A percentile compares a stretch with the other conserved stretches of the same genome.
These are phyloP conservation scores for Sarocladium strictum DNA, from an alignment of 2,329 filamentous ascomycete genomes.

Conservation along the genomic window DNA sequence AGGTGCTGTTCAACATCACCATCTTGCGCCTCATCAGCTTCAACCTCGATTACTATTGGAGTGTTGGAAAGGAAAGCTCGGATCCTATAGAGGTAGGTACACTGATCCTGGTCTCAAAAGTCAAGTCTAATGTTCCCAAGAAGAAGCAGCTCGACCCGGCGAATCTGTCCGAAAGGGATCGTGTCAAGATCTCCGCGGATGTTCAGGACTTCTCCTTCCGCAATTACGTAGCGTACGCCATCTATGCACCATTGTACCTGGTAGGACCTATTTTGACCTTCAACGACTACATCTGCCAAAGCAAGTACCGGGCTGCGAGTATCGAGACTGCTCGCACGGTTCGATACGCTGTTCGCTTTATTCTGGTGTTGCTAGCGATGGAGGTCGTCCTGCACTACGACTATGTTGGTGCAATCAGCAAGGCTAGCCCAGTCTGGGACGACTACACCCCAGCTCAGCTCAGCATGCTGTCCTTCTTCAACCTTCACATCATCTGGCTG, in stretches of 20 bases:
- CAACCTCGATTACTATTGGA: conserved; percentile 97
- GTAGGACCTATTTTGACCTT: conserved; percentile 93
- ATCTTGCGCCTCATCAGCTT: conserved; percentile 91
- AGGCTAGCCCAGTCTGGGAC: conserved; percentile 72
- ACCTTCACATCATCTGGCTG: conserved; percentile 95
- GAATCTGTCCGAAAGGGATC: conserved; percentile 81
- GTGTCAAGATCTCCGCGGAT: conserved; percentile 69
- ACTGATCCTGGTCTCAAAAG: background rate
- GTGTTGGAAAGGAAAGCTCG: conserved; percentile 54
- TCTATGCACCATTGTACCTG: conserved; percentile 91
- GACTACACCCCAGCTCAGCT: conserved; percentile 83
- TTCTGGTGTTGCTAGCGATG: conserved; percentile 77
- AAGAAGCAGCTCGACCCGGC: conserved; percentile 94
- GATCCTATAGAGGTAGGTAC: conserved; percentile 71
- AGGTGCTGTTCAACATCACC: conserved; percentile 96
- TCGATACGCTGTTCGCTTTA: conserved; percentile 78
- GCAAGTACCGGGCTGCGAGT: conserved; percentile 64
- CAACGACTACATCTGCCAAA: conserved; percentile 93
- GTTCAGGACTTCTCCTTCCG: conserved; percentile 68
- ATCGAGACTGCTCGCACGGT: conserved; percentile 65
- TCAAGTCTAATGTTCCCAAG: conserved; percentile 64
- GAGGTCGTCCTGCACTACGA: conserved; percentile 87
- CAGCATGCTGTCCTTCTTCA: conserved; percentile 88
- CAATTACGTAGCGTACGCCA: conserved; percentile 82
- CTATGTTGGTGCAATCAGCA: conserved; percentile 89